Conservation (phyloP, 768 basidiomycete species). For the Sporobolomyces pararoseus region DNA sequence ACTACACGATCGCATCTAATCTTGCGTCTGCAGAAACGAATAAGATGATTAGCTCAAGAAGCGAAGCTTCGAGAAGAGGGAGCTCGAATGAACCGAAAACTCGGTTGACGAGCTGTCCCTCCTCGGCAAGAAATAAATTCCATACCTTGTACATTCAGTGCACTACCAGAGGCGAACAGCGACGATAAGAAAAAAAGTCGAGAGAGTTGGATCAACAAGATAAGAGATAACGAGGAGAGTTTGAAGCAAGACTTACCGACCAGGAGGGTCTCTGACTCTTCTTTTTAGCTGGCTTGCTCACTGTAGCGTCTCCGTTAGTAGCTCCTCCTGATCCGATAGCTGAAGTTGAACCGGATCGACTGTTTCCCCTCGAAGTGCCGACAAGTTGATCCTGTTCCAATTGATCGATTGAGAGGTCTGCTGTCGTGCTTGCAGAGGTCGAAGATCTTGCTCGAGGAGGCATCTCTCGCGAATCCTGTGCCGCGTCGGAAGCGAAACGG, state of each 20-base stretch:
- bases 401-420: not conserved
- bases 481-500: not conserved
- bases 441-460: constrained; percentile 6
- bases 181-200: not conserved
- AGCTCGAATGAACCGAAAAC: not conserved
- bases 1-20: constrained; percentile 38
- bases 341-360: not conserved
- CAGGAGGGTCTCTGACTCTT: constrained; percentile 28
- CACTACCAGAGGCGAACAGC: constrained; percentile 10
- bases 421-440: not conserved
- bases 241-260: constrained; percentile 16
- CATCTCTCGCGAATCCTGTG: not conserved
- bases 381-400: not conserved
- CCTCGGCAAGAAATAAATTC: not conserved
- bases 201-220: not conserved
- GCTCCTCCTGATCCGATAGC: not conserved
- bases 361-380: constrained; percentile 3
- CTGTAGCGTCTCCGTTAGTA: not conserved
- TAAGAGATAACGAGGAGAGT: not conserved
- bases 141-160: constrained; percentile 30
- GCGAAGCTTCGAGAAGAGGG: not conserved
- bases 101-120: not conserved
- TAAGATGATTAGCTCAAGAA: not conserved
- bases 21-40: constrained; percentile 11
- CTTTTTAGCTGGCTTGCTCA: constrained; percentile 7